A percentile compares a stretch with the other conserved stretches of the same genome.
Conservation (phyloP, 345 rosid genomes). For the Salix udensis region DNA sequence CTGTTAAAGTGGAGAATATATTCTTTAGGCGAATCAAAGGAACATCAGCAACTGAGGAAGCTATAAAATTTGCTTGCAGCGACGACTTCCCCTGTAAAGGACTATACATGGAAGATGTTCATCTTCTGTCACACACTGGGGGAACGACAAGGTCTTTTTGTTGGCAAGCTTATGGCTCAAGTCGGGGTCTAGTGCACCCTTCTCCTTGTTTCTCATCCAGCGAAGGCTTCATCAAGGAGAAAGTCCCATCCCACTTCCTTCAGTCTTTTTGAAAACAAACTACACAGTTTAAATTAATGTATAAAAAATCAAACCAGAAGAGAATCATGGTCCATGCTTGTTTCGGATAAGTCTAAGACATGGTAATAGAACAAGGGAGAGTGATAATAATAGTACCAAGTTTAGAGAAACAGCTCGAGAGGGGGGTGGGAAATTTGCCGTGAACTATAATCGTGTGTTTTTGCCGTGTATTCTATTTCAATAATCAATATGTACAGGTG, state of each 20-base stretch:
- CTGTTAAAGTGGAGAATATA: slow-evolving; percentile 62
- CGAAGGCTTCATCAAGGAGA: slow-evolving; percentile 42
- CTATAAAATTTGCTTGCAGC: slow-evolving; percentile 72
- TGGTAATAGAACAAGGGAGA: too few species aligned
- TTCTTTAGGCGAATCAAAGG: slow-evolving; percentile 55
- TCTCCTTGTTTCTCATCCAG: slow-evolving; percentile 48
- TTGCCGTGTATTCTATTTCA: too few species aligned
- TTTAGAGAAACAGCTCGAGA: too few species aligned
- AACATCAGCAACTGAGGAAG: slow-evolving; percentile 73
- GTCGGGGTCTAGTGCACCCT: slow-evolving; percentile 51
- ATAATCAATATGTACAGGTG: too few species aligned
- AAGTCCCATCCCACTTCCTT: slow-evolving; percentile 22
- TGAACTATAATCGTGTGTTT: too few species aligned
- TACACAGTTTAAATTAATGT: not conserved
- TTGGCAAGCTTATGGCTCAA: slow-evolving; percentile 78
- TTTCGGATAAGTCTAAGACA: not conserved
- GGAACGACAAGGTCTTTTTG: slow-evolving; percentile 51
- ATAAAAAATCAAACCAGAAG: not conserved
- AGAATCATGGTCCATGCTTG: not conserved
- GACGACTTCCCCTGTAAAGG: slow-evolving; percentile 55
- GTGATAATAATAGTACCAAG: too few species aligned
- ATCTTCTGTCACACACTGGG: slow-evolving; percentile 39
- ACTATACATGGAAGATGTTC: slow-evolving; percentile 58
- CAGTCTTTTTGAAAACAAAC: slow-evolving; percentile 31
- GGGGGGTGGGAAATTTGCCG: too few species aligned